Base-by-base conservation (phyloP, 768 basidiomycete species). In the Phlebiopsis flavidoalba region DNA sequence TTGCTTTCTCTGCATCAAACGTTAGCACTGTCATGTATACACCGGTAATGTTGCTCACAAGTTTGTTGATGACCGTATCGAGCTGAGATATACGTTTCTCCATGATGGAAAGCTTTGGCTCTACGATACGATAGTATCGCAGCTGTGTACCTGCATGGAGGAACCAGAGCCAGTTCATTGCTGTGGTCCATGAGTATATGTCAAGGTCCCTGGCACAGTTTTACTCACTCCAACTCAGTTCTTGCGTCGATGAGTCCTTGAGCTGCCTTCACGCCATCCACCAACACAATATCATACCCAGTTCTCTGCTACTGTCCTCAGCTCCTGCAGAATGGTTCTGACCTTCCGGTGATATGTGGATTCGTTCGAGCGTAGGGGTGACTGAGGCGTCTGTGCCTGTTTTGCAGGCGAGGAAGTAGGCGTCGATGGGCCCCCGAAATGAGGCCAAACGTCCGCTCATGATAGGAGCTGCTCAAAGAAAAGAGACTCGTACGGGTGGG, bases 251-350 rank as follows among this genome's bases (percentile, higher is more conserved):
- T 80, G 36, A 93, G 76, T 57, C 77, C 83, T 61, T 81, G 85
- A 8, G 82, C 83, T n/a, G 88, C 83, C 65, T 86, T 91, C 43
- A 93, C 73, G 8, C 93, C 93, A 68, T 95, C 92, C 14, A 87
- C 68, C 10, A 89, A 77, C 0, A 94, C 85, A 48, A 95, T 77
- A 65, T 93, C 88, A 64, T 94, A n/a, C 89, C 93, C 93, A 96
- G 56, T 85, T 89, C 60, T 83, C 78, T 8, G 87, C 73, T 17
- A 83, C 78, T 12, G 76, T 73, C 1, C 81, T 82, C 15, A 95
- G 68, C 65, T 95, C 92, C 35, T 83, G 84, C 36, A 95, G 72
- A 3, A 83, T 73, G 1, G 83, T 77, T 54, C 90, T 76, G n/a
- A 86, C 75, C 76, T 85, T 91, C 14, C 93, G 84, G 70, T 95